Base-by-base conservation (phyloP, 805 yeast genomes). In the Candida orba region DNA sequence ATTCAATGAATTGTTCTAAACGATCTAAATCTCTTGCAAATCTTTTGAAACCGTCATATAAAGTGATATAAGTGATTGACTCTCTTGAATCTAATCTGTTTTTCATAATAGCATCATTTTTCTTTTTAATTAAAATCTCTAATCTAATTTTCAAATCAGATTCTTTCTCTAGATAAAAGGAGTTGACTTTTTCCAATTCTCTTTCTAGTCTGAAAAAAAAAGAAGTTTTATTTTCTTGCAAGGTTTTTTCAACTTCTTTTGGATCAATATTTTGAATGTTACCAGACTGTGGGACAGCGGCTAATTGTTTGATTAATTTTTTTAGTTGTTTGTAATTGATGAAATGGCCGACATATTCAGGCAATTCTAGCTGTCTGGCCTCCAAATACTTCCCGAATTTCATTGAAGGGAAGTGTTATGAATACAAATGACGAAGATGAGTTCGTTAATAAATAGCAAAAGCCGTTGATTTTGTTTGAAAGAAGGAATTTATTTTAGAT, bases 311-410 rank as follows among this genome's bases (percentile, higher is more conserved):
- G 27, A 45, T 45, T 12, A 45, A 34, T 18, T 91, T 93, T 64
- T 91, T 91, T 46, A 91, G 69, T 4, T 91, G 93, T 68, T 93
- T 93, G 66, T 93, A 93, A 67, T 93, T 89, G 59, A 93, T 91
- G 68, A 91, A 93, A 60, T 87, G 84, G 33, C 91, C 89, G 40
- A 95, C 80, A 63, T 93, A 93, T 64, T 93, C 99, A 10, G 98
- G 98, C 46, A 91, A 71, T 63, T 91, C 97, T 53, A 93, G 72
- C 66, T 89, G 96, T 60, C 97, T 79, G 36, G 95, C 84, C 51
- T 95, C 98, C 60, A 93, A 72, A 59, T 88, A 86, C 65, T 93
- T 93, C 41, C 99, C 99, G 64, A 89, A 93, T 72, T 93, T 93
- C 99, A 40, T 46, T 17, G 27, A 13, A 13, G 13, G 14, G 9